These are phyloP conservation scores for Crithidia expoeki DNA, from an alignment of 208 protist species.

Conservation along the genomic window DNA sequence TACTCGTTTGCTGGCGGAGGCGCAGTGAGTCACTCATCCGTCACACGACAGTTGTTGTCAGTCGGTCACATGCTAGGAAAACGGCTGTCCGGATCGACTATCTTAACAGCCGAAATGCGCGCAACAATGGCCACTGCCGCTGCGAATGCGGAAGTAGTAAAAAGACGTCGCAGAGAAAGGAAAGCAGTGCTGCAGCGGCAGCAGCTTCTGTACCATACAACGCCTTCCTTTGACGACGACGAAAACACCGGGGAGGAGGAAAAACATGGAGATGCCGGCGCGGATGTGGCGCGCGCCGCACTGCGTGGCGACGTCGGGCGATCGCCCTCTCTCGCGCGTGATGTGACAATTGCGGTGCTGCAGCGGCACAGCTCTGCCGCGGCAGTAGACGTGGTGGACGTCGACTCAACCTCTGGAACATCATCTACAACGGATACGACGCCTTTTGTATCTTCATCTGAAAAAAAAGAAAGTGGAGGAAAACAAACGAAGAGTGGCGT, in stretches of 20 bases:
- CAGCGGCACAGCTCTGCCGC: neutral
- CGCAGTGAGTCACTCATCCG: neutral
- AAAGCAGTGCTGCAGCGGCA: neutral
- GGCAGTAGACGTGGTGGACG: conserved; percentile 2
- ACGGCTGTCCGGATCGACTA: neutral
- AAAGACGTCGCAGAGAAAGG: neutral
- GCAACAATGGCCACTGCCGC: neutral
- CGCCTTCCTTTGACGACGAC: neutral
- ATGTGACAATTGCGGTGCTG: neutral
- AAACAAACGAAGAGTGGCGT: neutral
- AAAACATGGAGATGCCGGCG: neutral
- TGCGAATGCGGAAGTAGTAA: neutral
- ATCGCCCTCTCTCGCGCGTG: conserved; percentile 7
- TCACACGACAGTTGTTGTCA: conserved; percentile 1
- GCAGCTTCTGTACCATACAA: neutral
- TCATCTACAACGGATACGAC: neutral
- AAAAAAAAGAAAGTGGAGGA: neutral
- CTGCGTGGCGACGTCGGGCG: neutral
- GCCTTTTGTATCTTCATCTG: neutral
- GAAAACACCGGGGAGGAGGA: neutral
- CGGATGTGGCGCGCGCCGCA: neutral
- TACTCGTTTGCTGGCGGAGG: neutral
- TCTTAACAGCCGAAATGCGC: conserved; percentile 4
- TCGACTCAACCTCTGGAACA: neutral
- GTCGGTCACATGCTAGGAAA: neutral